Evolutionary conservation across 129 eudicot species (phyloP), one percentile per base, ranked within the genome.

Genomic region (Artemisia tridentata): DNA sequence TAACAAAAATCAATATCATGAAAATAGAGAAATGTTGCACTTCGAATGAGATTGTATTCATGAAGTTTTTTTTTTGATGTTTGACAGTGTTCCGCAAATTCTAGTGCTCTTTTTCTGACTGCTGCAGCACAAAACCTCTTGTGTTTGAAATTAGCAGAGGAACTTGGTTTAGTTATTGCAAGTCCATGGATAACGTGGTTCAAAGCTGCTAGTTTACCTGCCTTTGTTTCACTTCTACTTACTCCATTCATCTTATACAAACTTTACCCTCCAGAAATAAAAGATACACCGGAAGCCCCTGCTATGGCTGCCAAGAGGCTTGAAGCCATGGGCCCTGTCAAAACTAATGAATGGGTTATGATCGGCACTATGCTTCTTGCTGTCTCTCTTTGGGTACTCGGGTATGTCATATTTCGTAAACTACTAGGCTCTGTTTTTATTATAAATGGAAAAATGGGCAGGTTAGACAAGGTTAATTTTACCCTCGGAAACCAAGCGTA

Each of bases 51-150:
- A 65, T 53, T 58, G 51, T 68, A 58, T 31, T 58, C 17, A 51
- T 63, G 56, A 67, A 76, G 47, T 49, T 68, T 11, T 68, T 59
- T 60, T 72, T 17, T 18, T 80, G 87, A 53, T 74, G 75, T 41
- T 27, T 80, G 78, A 70, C 95, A 92, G 96, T 83, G 79, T 81
- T 76, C 98, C 68, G 89, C 91, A 69, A 92, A 92, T 80, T 92
- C 98, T 77, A 92, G 98, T 86, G 98, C 98, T 65, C 98, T 92
- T 83, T 92, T 88, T 85, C 85, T 92, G 31, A 92, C 98, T 73
- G 98, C 96, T 63, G 98, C 98, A 72, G 98, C 98, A 79, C 98
- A 92, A 88, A 92, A 92, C 72, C 83, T 92, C 23, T 77, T 92
- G 80, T 92, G 98, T 79, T 84, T 92, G 54, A 92, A 92, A 71